Conservation (phyloP, 805 yeast species). For the Yarrowia porcina region DNA sequence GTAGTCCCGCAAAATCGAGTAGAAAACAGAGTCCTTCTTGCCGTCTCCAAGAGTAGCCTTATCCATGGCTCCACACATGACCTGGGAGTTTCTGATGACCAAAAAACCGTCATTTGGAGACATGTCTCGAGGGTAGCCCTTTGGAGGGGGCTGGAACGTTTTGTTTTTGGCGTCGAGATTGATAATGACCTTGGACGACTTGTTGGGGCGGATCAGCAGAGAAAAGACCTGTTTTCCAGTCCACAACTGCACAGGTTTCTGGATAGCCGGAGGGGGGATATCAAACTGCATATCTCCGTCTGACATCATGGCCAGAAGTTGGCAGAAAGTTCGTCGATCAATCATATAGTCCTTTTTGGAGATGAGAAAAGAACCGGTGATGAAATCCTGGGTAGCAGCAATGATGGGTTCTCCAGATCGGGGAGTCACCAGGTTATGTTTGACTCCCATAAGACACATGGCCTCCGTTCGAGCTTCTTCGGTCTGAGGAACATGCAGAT, state of each 20-base stretch:
- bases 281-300: constrained; percentile 87
- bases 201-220: constrained; percentile 79
- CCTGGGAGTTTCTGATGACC: constrained; percentile 81
- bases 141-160: constrained; percentile 73
- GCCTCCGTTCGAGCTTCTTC: constrained; percentile 99
- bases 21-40: constrained; percentile 93
- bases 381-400: constrained; percentile 99
- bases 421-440: constrained; percentile 90
- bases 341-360: constrained; percentile 91
- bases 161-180: constrained; percentile 94
- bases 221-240: constrained; percentile 97
- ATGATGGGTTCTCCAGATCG: constrained; percentile 98
- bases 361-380: constrained; percentile 90
- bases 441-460: constrained; percentile 97
- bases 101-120: constrained; percentile 96
- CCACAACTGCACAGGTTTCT: constrained; percentile 89
- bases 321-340: constrained; percentile 80
- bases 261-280: constrained; percentile 90
- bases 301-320: constrained; percentile 89
- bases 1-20: constrained; percentile 89
- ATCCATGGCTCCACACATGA: constrained; percentile 94
- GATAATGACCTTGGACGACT: constrained; percentile 69
- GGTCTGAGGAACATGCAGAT: constrained; percentile 96
- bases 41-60: constrained; percentile 96
- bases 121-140: constrained; percentile 82